Evolutionary conservation across 805 yeast species (phyloP).

Genomic region (Wickerhamiella allomyrinae): DNA sequence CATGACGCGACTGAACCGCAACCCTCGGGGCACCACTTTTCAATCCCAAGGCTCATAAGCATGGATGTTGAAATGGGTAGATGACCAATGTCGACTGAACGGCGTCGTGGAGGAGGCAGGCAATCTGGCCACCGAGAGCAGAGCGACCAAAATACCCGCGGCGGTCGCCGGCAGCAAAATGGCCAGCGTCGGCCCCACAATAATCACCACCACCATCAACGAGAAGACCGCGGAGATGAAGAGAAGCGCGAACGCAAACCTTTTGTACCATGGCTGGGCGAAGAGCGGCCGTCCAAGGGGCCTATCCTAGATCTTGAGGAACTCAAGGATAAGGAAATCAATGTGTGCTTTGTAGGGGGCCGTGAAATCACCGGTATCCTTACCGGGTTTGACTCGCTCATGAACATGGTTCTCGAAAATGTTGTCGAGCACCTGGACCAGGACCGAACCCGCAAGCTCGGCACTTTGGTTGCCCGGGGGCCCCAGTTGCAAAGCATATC

Average conservation of each 20-base stretch:
- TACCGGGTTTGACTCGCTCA: constrained; percentile 88
- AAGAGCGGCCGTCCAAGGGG: constrained; percentile 77
- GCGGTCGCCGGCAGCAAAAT: background rate
- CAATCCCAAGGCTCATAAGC: background rate
- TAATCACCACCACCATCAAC: constrained; percentile 13
- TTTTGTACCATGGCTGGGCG: constrained; percentile 22
- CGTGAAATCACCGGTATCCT: constrained; percentile 67
- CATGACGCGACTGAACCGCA: background rate
- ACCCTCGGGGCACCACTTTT: background rate
- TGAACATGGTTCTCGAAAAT: constrained; percentile 62
- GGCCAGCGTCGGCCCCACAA: constrained; percentile 9
- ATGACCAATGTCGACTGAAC: background rate
- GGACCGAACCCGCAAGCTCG: constrained; percentile 47
- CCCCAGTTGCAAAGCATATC: constrained; percentile 50
- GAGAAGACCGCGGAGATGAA: constrained; percentile 9
- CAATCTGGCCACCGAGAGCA: background rate
- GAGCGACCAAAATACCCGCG: constrained; percentile 15
- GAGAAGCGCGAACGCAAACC: constrained; percentile 23
- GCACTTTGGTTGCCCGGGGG: constrained; percentile 75
- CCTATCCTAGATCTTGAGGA: constrained; percentile 71
- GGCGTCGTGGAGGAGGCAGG: background rate
- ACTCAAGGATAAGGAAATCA: constrained; percentile 56
- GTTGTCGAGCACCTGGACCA: constrained; percentile 35
- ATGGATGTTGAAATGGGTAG: background rate
- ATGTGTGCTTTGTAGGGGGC: constrained; percentile 76